Evolutionary conservation across 768 basidiomycete genomes (phyloP).

Genomic region (Boletus vinaceobasis): DNA sequence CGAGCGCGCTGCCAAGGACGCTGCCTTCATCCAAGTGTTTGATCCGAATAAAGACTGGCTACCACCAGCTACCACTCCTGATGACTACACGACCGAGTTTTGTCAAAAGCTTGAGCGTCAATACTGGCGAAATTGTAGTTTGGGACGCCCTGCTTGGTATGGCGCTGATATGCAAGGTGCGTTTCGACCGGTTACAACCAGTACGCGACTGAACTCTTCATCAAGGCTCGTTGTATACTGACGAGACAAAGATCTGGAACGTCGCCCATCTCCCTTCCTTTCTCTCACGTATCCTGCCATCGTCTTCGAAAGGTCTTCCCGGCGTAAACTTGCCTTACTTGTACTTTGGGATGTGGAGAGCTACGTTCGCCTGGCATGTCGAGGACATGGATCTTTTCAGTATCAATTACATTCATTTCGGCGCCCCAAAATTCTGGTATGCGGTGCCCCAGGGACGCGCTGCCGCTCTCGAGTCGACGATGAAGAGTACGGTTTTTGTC

Average conservation of each 20-base stretch:
- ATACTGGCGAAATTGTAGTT: slow-evolving; percentile 88
- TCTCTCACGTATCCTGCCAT: slow-evolving; percentile 73
- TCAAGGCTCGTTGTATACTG: slow-evolving; percentile 65
- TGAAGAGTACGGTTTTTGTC: slow-evolving; percentile 60
- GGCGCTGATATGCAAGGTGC: slow-evolving; percentile 92
- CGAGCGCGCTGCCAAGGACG: slow-evolving; percentile 40
- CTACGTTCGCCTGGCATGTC: slow-evolving; percentile 98
- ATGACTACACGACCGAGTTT: slow-evolving; percentile 85
- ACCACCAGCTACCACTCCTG: slow-evolving; percentile 63
- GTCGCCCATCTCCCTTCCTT: slow-evolving; percentile 89
- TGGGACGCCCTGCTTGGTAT: slow-evolving; percentile 94
- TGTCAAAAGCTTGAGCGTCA: slow-evolving; percentile 84
- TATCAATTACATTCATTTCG: slow-evolving; percentile 99
- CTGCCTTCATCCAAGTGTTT: slow-evolving; percentile 65
- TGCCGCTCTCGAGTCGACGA: slow-evolving; percentile 77
- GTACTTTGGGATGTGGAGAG: slow-evolving; percentile 99
- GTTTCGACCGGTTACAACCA: slow-evolving; percentile 18
- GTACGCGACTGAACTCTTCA: neutral
- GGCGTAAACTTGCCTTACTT: slow-evolving; percentile 97
- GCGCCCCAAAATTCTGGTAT: slow-evolving; percentile 97
- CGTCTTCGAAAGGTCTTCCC: slow-evolving; percentile 68
- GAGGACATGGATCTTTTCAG: slow-evolving; percentile 99
- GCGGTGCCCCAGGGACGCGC: slow-evolving; percentile 88
- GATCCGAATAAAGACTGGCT: slow-evolving; percentile 76
- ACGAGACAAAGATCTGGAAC: slow-evolving; percentile 84